Evolutionary conservation across 345 rosid species (phyloP), one percentile per base, ranked within the genome.

Genomic region (Corchorus olitorius): DNA sequence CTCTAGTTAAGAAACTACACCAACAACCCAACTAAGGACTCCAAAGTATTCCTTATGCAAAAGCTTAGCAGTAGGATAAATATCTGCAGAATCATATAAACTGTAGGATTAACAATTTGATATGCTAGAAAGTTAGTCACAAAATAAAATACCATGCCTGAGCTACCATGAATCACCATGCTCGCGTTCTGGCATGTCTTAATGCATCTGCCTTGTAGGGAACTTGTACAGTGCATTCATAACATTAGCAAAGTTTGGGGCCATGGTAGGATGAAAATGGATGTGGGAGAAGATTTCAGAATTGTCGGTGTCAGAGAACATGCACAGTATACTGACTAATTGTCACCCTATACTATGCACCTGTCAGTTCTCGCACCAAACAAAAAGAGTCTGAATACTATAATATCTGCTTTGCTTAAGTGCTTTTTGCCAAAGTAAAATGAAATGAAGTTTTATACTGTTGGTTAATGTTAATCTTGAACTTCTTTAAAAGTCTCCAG

Each of bases 91-190:
- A 4, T 43, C 14, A 43, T 35, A 6, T 15, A 7, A 63, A 63
- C 67, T 16, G 27, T 17, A 63, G 11, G 22, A 3, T 37, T 33
- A 16, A 45, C 5, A 0, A 16, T 62, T 37, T 35, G 37, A 2
- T 63, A 16, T 63, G 22, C 13, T 8, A 17, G 46, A 63, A 22
- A 37, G 46, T 63, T 39, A 27, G 1, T 5, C 9, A 61, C 9
- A 61, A 14, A 61, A 33, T 17, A 39, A 16, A 41, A 41, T 10
- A 0, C 13, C 13, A 39, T 15, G 68, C 68, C 48, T 64, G 13
- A 64, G 48, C n/a, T 64, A 64, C 50, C 33, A 17, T 65, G 15
- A 17, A 33, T 41, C 15, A 65, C n/a, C 70, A 41, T 65, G 70
- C 15, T 65, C 10, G 3, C 50, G 39, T 43, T 65, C 33, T 43